Evolutionary conservation across 345 rosid species (phyloP).

Genomic region (Gossypium rotundifolium): DNA sequence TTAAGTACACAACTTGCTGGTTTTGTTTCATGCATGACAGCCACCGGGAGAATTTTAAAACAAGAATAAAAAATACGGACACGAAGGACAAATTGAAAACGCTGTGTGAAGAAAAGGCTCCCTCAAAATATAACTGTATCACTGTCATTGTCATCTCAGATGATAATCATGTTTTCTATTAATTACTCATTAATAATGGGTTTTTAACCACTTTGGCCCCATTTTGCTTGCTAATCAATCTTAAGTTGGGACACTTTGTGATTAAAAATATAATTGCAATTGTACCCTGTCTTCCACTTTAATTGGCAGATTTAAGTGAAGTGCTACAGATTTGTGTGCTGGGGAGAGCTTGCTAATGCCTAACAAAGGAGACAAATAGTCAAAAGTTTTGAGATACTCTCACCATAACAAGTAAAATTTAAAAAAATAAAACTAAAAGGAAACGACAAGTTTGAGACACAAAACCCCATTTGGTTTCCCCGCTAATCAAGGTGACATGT

Average conservation of each 20-base stretch:
- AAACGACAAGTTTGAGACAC: slow-evolving; percentile 20
- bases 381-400: slow-evolving; percentile 24
- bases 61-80: not conserved
- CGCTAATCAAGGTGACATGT: slow-evolving; percentile 48
- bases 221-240: not conserved
- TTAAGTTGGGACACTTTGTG: not conserved
- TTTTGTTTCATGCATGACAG: too few relatives aligned
- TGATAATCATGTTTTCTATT: not conserved
- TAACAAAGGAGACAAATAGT: slow-evolving; percentile 22
- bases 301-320: not conserved
- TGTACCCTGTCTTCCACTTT: not conserved
- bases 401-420: not conserved
- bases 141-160: slow-evolving; percentile 5
- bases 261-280: not conserved
- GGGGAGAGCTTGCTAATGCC: not conserved
- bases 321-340: not conserved
- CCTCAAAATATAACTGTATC: not conserved
- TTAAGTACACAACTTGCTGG: too few relatives aligned
- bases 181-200: slow-evolving; percentile 7
- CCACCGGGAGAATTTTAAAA: too few relatives aligned
- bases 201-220: slow-evolving; percentile 16
- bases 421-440: not conserved
- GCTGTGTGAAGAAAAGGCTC: too few relatives aligned
- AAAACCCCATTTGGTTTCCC: slow-evolving; percentile 16
- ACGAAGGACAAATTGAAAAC: not conserved